A percentile compares a stretch with the other conserved stretches of the same genome.
These are phyloP conservation scores for Euphorbia tirucalli DNA, from an alignment of 345 rosid species.

Conservation along the genomic window DNA sequence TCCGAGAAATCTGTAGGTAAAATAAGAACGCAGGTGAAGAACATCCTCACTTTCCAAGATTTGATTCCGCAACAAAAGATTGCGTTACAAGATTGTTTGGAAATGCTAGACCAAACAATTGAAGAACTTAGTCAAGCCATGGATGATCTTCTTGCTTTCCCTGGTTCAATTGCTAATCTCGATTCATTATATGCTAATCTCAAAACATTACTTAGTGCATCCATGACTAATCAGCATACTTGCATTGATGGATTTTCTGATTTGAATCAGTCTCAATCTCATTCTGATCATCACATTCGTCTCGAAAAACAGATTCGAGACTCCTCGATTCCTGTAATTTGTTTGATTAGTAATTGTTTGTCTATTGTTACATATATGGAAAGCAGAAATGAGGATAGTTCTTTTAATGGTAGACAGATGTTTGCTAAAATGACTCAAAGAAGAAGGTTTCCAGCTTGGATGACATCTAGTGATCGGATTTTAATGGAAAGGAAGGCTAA, in stretches of 20 bases:
- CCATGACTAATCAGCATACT: constrained; percentile 12
- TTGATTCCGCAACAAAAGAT: neutral
- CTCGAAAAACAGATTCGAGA: neutral
- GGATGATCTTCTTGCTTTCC: constrained; percentile 5
- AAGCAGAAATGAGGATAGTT: neutral
- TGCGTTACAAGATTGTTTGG: constrained; percentile 8
- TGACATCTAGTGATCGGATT: constrained; percentile 3
- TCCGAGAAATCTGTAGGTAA: neutral
- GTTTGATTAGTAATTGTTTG: constrained; percentile 11
- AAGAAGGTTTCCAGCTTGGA: neutral
- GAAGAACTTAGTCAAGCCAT: neutral
- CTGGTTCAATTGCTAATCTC: neutral
- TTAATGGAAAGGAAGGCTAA: neutral
- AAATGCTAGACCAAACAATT: constrained; percentile 5
- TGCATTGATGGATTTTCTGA: constrained; percentile 14
- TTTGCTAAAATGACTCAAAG: neutral
- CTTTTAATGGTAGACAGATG: neutral
- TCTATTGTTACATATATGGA: constrained; percentile 9
- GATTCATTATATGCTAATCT: neutral
- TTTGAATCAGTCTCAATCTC: neutral
- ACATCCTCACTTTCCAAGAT: neutral
- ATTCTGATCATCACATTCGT: no score
- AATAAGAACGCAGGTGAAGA: neutral
- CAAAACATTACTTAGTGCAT: constrained; percentile 10
- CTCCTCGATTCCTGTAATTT: neutral